phyloP scores from a whole-genome alignment of 2,329 filamentous ascomycete genomes.

The Aspergillus texensis region DNA sequence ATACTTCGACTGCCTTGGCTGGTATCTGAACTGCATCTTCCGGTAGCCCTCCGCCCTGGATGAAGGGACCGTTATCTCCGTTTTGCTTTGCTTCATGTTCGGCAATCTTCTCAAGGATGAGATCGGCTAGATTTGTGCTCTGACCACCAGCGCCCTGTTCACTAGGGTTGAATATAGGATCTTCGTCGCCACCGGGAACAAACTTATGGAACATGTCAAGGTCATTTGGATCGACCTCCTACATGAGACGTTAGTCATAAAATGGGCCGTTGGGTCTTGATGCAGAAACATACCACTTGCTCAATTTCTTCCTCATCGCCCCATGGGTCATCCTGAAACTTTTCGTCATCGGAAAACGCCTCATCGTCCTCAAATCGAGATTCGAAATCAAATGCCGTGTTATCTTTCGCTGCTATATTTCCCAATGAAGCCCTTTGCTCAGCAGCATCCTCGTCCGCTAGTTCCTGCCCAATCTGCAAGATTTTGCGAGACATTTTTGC shows the following conservation, averaged over 20 bases:
- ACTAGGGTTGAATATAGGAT: conserved; percentile 70
- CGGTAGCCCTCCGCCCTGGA: conserved; percentile 59
- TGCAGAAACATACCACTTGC: conserved; percentile 39
- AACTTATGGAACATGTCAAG: conserved; percentile 91
- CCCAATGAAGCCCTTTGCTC: conserved; percentile 43
- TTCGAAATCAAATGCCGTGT: conserved; percentile 77
- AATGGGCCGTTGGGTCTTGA: neutral
- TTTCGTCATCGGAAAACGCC: conserved; percentile 54
- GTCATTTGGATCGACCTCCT: conserved; percentile 86
- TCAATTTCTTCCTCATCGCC: conserved; percentile 73
- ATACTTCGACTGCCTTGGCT: conserved; percentile 90
- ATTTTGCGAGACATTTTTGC: conserved; percentile 87
- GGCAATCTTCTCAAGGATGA: conserved; percentile 93
- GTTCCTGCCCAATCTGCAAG: conserved; percentile 82
- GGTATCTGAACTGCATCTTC: conserved; percentile 86
- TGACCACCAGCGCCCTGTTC: conserved; percentile 50
- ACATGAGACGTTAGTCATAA: conserved; percentile 5
- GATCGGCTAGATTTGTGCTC: conserved; percentile 81
- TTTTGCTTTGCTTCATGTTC: conserved; percentile 76
- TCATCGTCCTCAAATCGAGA: conserved; percentile 67
- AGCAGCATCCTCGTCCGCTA: conserved; percentile 77
- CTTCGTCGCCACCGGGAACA: conserved; percentile 71
- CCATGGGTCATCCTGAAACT: conserved; percentile 66
- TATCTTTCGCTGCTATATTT: conserved; percentile 50
- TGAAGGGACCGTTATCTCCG: conserved; percentile 42